phyloP scores from a whole-genome alignment of 495 filamentous ascomycete species.

The Chaetomium cochliodes region DNA sequence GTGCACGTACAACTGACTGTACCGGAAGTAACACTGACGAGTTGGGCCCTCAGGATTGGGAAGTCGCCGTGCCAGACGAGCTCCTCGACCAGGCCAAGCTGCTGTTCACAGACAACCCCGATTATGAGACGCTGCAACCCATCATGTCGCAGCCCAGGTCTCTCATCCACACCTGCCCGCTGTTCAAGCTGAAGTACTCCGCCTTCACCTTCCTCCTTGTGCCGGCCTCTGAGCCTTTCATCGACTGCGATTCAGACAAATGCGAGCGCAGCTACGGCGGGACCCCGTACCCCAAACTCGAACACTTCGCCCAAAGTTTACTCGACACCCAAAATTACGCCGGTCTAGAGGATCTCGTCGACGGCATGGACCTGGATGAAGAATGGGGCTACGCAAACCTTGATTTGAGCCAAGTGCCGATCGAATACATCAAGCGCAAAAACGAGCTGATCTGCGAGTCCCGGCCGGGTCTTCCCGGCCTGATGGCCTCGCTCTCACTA shows the following conservation, averaged over 20 bases:
- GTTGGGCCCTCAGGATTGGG: slow-evolving; percentile 8
- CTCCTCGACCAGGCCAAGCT: neutral
- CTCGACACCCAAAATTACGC: slow-evolving; percentile 15
- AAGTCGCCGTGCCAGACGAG: slow-evolving; percentile 10
- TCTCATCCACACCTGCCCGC: slow-evolving; percentile 13
- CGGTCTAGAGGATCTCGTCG: slow-evolving; percentile 15
- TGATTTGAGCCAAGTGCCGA: slow-evolving; percentile 25
- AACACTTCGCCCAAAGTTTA: slow-evolving; percentile 3
- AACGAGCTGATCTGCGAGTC: slow-evolving; percentile 9
- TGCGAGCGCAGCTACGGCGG: slow-evolving; percentile 16
- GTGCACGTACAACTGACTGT: neutral
- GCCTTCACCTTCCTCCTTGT: neutral
- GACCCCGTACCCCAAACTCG: slow-evolving; percentile 16
- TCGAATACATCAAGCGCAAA: slow-evolving; percentile 4
- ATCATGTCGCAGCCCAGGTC: slow-evolving; percentile 1
- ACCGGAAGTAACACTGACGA: neutral
- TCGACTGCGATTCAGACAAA: slow-evolving; percentile 1
- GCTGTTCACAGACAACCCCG: neutral
- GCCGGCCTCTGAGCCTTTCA: neutral
- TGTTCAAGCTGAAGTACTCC: slow-evolving; percentile 1
- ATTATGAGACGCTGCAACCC: neutral
- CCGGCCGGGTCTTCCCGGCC: neutral
- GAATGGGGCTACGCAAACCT: slow-evolving; percentile 12
- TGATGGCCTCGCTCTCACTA: neutral
- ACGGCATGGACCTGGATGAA: slow-evolving; percentile 21